Percentiles rank a stretch among this genome's conserved stretches.
Evolutionary conservation across 2,329 filamentous ascomycete species (phyloP).

Genomic region (Aspergillus novoparasiticus): DNA sequence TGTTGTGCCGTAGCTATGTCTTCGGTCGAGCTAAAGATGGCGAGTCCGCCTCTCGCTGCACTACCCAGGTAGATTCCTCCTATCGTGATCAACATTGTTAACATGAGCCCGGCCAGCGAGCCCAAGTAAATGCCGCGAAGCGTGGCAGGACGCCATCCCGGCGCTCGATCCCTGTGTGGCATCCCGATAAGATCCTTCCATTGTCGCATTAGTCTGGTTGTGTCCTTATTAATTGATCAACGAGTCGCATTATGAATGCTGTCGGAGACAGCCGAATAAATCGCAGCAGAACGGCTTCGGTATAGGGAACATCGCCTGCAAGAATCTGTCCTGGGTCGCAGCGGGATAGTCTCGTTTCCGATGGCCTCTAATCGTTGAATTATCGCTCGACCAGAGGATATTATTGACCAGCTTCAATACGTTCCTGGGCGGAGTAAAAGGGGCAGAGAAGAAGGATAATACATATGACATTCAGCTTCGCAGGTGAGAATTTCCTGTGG

Average conservation of each 20-base stretch:
- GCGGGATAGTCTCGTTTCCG: neutral
- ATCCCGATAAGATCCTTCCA: neutral
- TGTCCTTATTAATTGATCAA: neutral
- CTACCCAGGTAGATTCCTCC: slow-evolving; percentile 6
- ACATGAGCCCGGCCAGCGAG: slow-evolving; percentile 6
- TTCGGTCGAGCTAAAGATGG: slow-evolving; percentile 4
- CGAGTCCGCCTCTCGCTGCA: slow-evolving; percentile 7
- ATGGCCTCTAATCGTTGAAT: neutral
- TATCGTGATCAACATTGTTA: slow-evolving; percentile 5
- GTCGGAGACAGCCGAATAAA: neutral
- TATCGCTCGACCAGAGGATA: neutral
- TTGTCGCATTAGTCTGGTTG: neutral
- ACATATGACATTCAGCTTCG: neutral
- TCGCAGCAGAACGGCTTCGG: neutral
- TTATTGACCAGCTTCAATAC: neutral
- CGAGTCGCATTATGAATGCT: neutral
- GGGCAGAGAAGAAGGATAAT: neutral
- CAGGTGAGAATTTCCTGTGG: neutral
- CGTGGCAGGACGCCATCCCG: slow-evolving; percentile 11
- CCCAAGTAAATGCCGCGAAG: slow-evolving; percentile 9
- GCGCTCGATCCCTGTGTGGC: neutral
- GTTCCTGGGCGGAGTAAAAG: neutral
- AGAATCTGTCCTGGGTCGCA: neutral
- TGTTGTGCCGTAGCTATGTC: slow-evolving; percentile 2
- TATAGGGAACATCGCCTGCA: neutral